Base-by-base conservation (phyloP, 177 flowering plant species). In the Vitis hybrid region DNA sequence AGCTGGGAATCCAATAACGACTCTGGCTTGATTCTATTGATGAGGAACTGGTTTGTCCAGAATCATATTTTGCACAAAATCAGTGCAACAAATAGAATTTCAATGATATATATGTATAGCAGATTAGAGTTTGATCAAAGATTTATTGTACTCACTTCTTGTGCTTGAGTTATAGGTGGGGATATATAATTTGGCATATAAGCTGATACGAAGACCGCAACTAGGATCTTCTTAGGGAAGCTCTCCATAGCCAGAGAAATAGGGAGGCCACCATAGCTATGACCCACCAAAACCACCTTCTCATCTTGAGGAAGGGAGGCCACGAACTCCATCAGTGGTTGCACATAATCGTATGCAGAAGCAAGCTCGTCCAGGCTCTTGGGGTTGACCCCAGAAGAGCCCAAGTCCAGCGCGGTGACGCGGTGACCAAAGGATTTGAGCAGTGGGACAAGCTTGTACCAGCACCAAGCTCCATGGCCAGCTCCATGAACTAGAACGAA, bases 391-490 rank as follows among this genome's bases (percentile, higher is more conserved):
- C 90, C 90, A 6, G 75, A 74, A 54, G 83, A 84, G 0, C 64
- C 79, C 1, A 83, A 72, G 63, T 86, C 88, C 18, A 80, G 26
- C 3, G 84, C 81, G 0, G 85, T 82, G 62, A 83, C 87, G 1
- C 69, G 59, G 77, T 86, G 85, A 49, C 90, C 88, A 1, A 78
- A 76, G 0, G 60, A 54, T 14, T 58, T 63, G 0, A 86, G 78
- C 48, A 77, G 60, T 2, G 84, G 53, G 7, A 29, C 45, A 5
- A 85, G 49, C 74, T 22, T 84, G 76, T 72, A 83, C 90, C 86
- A 87, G 68, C 79, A 79, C 87, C 90, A 86, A 0, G 82, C 87
- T 29, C 88, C 90, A 63, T 80, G 84, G 52, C 82, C 51, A 7
- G 71, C 63, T 1, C 90, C 88, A 51, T 86, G 88, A 10, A 83